Base-by-base conservation (phyloP, 2,329 filamentous ascomycete species). In the Xylaria sp. region DNA sequence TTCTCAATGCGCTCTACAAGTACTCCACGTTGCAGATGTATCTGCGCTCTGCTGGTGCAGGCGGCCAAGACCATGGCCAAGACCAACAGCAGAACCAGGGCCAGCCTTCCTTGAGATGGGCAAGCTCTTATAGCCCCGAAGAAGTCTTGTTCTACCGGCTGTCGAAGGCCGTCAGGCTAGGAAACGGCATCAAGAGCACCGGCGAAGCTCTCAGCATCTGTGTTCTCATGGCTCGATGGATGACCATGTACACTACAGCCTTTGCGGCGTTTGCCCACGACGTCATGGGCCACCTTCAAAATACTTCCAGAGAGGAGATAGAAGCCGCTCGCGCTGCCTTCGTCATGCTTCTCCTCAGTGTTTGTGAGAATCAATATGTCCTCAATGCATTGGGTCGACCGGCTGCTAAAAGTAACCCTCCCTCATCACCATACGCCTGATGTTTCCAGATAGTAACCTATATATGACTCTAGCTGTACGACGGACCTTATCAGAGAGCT, bases 91-190 rank as follows among this genome's bases (percentile, higher is more conserved):
- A 56, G 13, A 15, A n/a, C 57, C 68, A 73, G 5, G 52, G 74
- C 15, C 70, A 77, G 23, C 58, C 70, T 0, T 67, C 63, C 39
- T 48, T 78, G 37, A 79, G 84, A 69, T 91, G 89, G 88, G 82
- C 79, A 61, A 87, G 80, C 77, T 90, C 88, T 0, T 89, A 88
- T 71, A 82, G 82, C 69, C 80, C 91, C 0, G 96, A 99, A 79
- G 97, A 98, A 82, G 91, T 96, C 60, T 93, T 98, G 81, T 91
- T 98, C 77, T 97, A 97, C 80, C 90, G 94, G 3, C 94, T 99
- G 60, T 93, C 94, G 2, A 97, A 97, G 81, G 92, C 91, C 0
- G 94, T 98, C 60, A 91, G 85, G 1, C 82, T 87, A 57, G 87
- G 85, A 0, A 80, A 77, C 0, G 84, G 83, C 1, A 86, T 89